Conservation (phyloP, 2,329 filamentous ascomycete genomes). For the Cadophora sp. region DNA sequence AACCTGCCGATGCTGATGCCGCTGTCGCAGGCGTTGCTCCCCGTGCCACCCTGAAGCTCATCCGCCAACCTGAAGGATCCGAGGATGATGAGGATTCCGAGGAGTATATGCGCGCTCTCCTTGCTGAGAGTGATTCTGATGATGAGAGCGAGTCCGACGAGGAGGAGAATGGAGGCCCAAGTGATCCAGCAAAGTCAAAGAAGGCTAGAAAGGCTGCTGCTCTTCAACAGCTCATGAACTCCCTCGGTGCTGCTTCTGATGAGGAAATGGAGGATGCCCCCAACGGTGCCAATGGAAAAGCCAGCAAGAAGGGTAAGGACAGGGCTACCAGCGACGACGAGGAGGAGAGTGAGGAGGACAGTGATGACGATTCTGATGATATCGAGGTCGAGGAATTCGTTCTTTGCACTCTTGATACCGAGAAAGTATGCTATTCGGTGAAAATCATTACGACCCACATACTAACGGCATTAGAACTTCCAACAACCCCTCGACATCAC, state of each 20-base stretch:
- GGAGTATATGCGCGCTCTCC: constrained; percentile 64
- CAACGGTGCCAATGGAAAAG: constrained; percentile 65
- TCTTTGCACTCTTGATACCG: constrained; percentile 92
- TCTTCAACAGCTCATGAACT: constrained; percentile 78
- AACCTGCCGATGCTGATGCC: constrained; percentile 70
- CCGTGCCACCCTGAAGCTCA: constrained; percentile 88
- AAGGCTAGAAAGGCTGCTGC: constrained; percentile 82
- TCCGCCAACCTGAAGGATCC: constrained; percentile 74
- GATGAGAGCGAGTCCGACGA: constrained; percentile 67
- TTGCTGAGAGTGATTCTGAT: constrained; percentile 55
- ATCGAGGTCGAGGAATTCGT: constrained; percentile 86
- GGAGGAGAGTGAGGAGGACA: constrained; percentile 59
- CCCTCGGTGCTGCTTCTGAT: constrained; percentile 63
- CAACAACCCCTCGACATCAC: constrained; percentile 96
- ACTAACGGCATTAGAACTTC: constrained; percentile 71
- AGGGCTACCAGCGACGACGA: constrained; percentile 61
- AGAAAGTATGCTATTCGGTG: constrained; percentile 69
- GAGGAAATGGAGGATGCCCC: constrained; percentile 78
- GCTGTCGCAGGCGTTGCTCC: constrained; percentile 68
- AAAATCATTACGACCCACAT: neutral
- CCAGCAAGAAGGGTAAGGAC: constrained; percentile 73
- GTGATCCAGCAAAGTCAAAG: constrained; percentile 88
- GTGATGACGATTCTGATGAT: constrained; percentile 67
- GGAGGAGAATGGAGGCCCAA: constrained; percentile 86
- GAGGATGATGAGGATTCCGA: constrained; percentile 71